These are phyloP conservation scores for Naganishia liquefaciens DNA, from an alignment of 1,284 basidiomycete genomes.

Conservation along the genomic window DNA sequence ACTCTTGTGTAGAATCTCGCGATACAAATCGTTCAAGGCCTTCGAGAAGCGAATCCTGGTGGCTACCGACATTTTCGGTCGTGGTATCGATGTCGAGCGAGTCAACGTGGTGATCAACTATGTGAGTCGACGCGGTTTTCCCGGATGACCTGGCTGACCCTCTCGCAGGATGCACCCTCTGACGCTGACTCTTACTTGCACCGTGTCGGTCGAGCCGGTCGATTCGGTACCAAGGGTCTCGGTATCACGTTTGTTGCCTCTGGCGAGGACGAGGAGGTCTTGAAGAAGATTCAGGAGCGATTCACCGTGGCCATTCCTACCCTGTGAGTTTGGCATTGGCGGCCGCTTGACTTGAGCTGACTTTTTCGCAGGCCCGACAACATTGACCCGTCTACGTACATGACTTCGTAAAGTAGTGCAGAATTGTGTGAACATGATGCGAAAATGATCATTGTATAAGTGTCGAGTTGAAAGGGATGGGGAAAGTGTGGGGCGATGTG, in stretches of 20 bases:
- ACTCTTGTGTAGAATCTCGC: constrained; percentile 68
- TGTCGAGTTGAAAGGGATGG: no score
- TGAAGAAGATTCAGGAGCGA: constrained; percentile 59
- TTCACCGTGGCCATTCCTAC: constrained; percentile 55
- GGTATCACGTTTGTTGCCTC: constrained; percentile 96
- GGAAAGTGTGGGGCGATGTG: no score
- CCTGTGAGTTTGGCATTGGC: constrained; percentile 34
- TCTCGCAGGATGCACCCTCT: constrained; percentile 74
- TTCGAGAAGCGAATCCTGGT: constrained; percentile 99
- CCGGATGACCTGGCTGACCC: not conserved
- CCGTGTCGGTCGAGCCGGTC: constrained; percentile 97
- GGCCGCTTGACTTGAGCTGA: not conserved
- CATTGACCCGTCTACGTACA: constrained; percentile 36
- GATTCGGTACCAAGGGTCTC: constrained; percentile 98
- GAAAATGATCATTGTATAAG: constrained; percentile 25
- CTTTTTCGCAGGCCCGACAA: constrained; percentile 27
- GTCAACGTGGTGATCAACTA: constrained; percentile 97
- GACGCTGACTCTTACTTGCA: constrained; percentile 99
- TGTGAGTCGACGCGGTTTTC: constrained; percentile 36
- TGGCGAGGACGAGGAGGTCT: constrained; percentile 88
- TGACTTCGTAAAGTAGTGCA: constrained; percentile 17
- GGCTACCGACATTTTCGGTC: constrained; percentile 94
- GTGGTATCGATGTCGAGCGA: constrained; percentile 96
- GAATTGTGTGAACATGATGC: constrained; percentile 15
- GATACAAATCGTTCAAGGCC: constrained; percentile 99